These are phyloP conservation scores for Nitzschia inconspicua DNA, from an alignment of 108 stramenopile species.

Conservation along the genomic window DNA sequence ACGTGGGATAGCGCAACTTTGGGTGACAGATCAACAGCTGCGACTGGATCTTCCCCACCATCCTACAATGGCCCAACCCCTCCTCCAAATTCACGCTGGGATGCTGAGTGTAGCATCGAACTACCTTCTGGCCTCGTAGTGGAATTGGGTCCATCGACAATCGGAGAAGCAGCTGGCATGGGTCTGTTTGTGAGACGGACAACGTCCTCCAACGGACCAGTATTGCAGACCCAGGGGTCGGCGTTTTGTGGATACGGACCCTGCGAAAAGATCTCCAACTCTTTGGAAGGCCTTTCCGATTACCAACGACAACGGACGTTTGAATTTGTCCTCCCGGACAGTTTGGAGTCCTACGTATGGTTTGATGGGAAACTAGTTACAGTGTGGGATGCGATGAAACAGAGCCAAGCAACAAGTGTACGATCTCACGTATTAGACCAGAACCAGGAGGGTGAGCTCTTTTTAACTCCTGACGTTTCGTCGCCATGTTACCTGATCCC, in stretches of 20 bases:
- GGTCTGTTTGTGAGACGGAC: conserved; percentile 9
- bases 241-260: conserved; percentile 10
- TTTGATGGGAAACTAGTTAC: conserved; percentile 8
- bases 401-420: background rate
- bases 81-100: no score
- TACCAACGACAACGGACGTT: conserved; percentile 9
- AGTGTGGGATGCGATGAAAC: conserved; percentile 6
- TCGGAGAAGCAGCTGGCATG: conserved; percentile 10
- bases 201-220: background rate
- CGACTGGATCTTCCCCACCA: no score
- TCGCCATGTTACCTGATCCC: conserved; percentile 8
- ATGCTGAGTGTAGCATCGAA: conserved; percentile 7
- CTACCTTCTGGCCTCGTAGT: conserved; percentile 10
- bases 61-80: no score
- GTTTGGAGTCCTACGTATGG: conserved; percentile 11
- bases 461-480: no score
- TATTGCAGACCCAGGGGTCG: conserved; percentile 11
- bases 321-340: conserved; percentile 5
- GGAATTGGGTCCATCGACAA: conserved; percentile 5
- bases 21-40: no score
- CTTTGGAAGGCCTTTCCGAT: background rate
- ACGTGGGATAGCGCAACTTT: no score
- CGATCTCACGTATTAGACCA: background rate
- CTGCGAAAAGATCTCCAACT: background rate
- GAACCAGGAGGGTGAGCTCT: background rate